Conservation (phyloP, 73 alveolate species). For the Uronychia binucleata region DNA sequence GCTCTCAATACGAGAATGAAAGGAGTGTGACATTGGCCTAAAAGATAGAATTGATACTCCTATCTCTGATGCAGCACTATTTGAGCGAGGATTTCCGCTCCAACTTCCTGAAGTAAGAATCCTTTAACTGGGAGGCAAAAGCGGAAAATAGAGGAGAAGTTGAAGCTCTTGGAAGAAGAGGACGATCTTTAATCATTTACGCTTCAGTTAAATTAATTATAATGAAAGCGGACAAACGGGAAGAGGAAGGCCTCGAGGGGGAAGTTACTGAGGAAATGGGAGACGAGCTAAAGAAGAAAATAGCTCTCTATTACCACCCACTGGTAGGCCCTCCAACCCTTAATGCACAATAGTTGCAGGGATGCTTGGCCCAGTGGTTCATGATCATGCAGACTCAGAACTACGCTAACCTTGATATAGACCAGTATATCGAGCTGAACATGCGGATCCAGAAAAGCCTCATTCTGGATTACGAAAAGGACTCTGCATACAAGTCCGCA, state of each 20-base stretch:
- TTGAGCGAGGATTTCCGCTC: not conserved
- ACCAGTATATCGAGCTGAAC: conserved; percentile 65
- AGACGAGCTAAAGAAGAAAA: conserved; percentile 63
- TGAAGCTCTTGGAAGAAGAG: not conserved
- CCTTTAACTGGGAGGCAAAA: not conserved
- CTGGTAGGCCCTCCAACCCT: not conserved
- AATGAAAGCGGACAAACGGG: not conserved
- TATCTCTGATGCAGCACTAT: not conserved
- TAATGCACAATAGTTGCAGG: conserved; percentile 37
- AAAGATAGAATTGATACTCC: not conserved
- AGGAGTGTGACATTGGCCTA: not conserved
- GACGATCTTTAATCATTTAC: not conserved
- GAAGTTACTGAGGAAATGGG: conserved; percentile 20
- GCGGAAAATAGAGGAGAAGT: not conserved
- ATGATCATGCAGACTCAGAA: conserved; percentile 46
- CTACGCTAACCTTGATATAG: conserved; percentile 43
- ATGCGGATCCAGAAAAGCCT: conserved; percentile 63
- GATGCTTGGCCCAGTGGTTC: conserved; percentile 64
- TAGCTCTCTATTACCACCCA: conserved; percentile 67
- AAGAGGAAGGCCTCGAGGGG: not conserved
- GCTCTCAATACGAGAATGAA: not conserved
- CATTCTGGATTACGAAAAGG: conserved; percentile 58
- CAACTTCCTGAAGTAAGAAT: not conserved
- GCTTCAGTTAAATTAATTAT: not conserved
- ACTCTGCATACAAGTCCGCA: conserved; percentile 55